Conservation (phyloP, 495 filamentous ascomycete genomes). For the Gamarada debralockiae region DNA sequence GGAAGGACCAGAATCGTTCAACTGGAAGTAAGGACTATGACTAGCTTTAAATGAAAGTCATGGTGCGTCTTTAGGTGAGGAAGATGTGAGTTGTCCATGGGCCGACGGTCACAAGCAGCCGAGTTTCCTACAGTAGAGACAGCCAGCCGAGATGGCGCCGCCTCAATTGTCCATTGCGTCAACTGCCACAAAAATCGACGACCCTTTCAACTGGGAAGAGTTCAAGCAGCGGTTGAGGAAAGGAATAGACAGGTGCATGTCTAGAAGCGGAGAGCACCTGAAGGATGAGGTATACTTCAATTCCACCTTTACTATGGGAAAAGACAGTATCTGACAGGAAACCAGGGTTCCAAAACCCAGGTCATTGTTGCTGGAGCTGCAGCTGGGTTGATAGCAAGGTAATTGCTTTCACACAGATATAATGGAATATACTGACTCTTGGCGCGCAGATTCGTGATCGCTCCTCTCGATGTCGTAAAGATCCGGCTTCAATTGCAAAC, state of each 20-base stretch:
- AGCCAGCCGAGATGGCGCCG: too few relatives aligned
- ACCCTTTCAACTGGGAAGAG: not conserved
- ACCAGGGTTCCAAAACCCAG: constrained; percentile 74
- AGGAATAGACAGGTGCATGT: constrained; percentile 57
- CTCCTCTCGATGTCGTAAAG: constrained; percentile 92
- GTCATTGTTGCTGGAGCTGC: constrained; percentile 80
- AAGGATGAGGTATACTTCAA: constrained; percentile 72
- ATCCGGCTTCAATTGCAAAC: constrained; percentile 92
- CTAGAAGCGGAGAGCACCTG: constrained; percentile 66
- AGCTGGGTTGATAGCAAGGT: constrained; percentile 87
- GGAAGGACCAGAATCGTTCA: too few relatives aligned
- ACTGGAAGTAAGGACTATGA: too few relatives aligned
- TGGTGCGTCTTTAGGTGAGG: too few relatives aligned
- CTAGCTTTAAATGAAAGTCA: too few relatives aligned
- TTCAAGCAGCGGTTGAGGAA: not conserved
- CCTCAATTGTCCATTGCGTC: not conserved
- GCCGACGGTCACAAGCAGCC: too few relatives aligned
- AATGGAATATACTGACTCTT: constrained; percentile 7
- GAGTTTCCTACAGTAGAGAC: too few relatives aligned
- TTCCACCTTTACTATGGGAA: not conserved
- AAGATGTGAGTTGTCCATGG: too few relatives aligned
- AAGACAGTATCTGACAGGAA: constrained; percentile 3
- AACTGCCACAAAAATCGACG: not conserved
- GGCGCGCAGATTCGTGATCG: constrained; percentile 70
- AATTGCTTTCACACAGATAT: constrained; percentile 9